These are phyloP conservation scores for Penicillium vulpinum DNA, from an alignment of 2,329 filamentous ascomycete genomes.

Conservation along the genomic window DNA sequence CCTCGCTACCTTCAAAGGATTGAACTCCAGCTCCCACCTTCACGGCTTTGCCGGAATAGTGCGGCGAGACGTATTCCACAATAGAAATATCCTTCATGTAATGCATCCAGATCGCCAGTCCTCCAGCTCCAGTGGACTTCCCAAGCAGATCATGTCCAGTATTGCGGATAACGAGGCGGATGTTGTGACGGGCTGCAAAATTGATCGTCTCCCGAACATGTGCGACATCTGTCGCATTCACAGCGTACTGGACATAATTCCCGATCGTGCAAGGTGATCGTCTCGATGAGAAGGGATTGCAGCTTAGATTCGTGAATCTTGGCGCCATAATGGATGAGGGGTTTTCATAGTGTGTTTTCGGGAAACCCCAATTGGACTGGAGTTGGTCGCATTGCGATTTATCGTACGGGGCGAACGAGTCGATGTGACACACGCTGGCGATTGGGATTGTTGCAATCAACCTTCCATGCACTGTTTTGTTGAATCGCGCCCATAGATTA, in stretches of 20 bases:
- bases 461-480: constrained; percentile 6
- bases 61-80: constrained; percentile 7
- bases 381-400: neutral
- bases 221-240: constrained; percentile 9
- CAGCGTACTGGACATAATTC: constrained; percentile 9
- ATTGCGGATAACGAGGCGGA: constrained; percentile 40
- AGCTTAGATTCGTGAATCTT: neutral
- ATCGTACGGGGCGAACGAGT: neutral
- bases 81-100: constrained; percentile 38
- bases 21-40: constrained; percentile 16
- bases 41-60: constrained; percentile 12
- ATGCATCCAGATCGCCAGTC: constrained; percentile 45
- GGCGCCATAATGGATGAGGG: neutral
- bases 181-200: constrained; percentile 18
- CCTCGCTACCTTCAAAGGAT: constrained; percentile 5
- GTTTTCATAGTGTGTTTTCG: neutral
- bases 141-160: constrained; percentile 49
- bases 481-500: constrained; percentile 5
- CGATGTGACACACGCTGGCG: constrained; percentile 9
- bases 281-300: constrained; percentile 1
- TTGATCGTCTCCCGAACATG: constrained; percentile 6
- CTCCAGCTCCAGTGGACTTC: constrained; percentile 34
- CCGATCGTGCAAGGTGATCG: constrained; percentile 12
- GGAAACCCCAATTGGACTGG: neutral
- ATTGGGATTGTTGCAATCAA: constrained; percentile 11